Evolutionary conservation across 768 basidiomycete species (phyloP).

Genomic region (Termitomyces sp.): DNA sequence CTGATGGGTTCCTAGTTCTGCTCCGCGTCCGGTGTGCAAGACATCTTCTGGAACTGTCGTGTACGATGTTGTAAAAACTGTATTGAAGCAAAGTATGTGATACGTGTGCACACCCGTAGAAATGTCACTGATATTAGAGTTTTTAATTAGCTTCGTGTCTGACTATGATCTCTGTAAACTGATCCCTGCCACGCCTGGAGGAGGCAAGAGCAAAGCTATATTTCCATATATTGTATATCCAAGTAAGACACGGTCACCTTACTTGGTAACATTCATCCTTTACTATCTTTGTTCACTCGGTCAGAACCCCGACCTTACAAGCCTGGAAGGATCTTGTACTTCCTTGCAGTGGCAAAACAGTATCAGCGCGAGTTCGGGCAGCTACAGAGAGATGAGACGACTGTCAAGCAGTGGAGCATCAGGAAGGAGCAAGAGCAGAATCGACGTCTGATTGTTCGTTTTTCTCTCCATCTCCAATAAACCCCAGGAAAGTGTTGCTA

Average conservation of each 20-base stretch:
- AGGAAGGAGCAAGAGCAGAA: slow-evolving; percentile 23
- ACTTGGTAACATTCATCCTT: background rate
- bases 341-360: slow-evolving; percentile 18
- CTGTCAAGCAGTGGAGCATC: slow-evolving; percentile 21
- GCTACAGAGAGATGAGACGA: slow-evolving; percentile 13
- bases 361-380: slow-evolving; percentile 25
- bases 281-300: background rate
- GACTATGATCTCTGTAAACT: slow-evolving; percentile 14
- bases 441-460: slow-evolving; percentile 21
- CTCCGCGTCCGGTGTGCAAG: slow-evolving; percentile 14
- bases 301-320: slow-evolving; percentile 17
- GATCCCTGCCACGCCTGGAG: slow-evolving; percentile 20
- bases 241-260: slow-evolving; percentile 14
- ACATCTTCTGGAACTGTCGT: slow-evolving; percentile 21
- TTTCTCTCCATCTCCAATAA: background rate
- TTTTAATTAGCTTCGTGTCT: slow-evolving; percentile 12
- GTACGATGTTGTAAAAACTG: slow-evolving; percentile 23
- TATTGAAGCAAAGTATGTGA: slow-evolving; percentile 14
- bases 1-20: slow-evolving; percentile 18
- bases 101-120: background rate
- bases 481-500: background rate
- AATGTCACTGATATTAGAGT: background rate
- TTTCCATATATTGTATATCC: slow-evolving; percentile 27
- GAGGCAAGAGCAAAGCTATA: slow-evolving; percentile 24
- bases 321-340: slow-evolving; percentile 22